phyloP scores from a whole-genome alignment of 1,284 basidiomycete genomes.

The Cronartium quercuum region DNA sequence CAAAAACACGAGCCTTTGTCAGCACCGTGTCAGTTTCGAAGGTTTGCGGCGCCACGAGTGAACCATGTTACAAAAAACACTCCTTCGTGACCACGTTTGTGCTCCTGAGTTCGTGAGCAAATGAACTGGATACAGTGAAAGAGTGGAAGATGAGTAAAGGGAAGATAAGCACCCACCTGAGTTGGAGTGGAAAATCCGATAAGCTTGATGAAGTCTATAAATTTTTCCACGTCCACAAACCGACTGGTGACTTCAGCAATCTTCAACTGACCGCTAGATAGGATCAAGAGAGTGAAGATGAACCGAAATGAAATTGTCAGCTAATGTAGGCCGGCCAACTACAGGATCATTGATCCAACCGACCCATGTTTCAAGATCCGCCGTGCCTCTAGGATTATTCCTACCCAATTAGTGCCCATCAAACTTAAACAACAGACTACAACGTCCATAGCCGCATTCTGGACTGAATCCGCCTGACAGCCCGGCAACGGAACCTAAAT shows the following conservation, averaged over 20 bases:
- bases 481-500: constrained; percentile 41
- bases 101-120: background rate
- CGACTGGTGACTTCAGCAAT: constrained; percentile 94
- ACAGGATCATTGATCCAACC: background rate
- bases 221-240: constrained; percentile 68
- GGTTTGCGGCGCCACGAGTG: constrained; percentile 39
- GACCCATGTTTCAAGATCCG: constrained; percentile 73
- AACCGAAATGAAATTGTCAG: background rate
- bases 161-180: constrained; percentile 56
- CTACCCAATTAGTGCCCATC: constrained; percentile 96
- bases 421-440: constrained; percentile 89
- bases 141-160: constrained; percentile 14
- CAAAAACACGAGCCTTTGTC: no score
- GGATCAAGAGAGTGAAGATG: constrained; percentile 15
- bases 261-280: constrained; percentile 69
- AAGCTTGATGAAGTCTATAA: constrained; percentile 63
- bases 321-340: background rate
- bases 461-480: constrained; percentile 43
- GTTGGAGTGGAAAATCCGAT: constrained; percentile 72
- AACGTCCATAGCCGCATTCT: constrained; percentile 57
- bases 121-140: background rate
- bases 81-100: background rate
- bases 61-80: constrained; percentile 21
- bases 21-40: no score
- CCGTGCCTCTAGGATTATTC: constrained; percentile 80